Conservation (phyloP, 176 grass and related monocot genomes). For the Triticum monococcum region DNA sequence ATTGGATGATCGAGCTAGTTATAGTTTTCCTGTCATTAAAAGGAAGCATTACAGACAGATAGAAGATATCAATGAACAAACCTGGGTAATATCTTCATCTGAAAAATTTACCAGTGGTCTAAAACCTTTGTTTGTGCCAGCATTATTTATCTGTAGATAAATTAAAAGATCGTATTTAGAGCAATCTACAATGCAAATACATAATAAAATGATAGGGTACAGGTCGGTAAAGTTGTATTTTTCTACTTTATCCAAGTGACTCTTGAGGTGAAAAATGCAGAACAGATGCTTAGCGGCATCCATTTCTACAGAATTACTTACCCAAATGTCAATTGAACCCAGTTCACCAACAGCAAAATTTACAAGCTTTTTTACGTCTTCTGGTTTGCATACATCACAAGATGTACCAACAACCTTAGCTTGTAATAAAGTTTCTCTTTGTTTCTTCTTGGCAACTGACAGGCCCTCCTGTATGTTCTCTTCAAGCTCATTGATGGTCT, state of each 20-base stretch:
- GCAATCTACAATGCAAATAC: neutral
- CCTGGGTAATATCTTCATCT: conserved; percentile 96
- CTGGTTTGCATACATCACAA: conserved; percentile 96
- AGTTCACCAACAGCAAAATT: conserved; percentile 73
- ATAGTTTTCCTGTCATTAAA: neutral
- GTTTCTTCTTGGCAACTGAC: conserved; percentile 73
- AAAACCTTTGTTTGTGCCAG: conserved; percentile 98
- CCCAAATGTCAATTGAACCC: conserved; percentile 97
- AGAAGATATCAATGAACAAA: conserved; percentile 29
- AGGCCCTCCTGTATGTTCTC: conserved; percentile 75
- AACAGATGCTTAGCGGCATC: neutral
- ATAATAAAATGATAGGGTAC: conserved; percentile 2
- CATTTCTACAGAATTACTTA: conserved; percentile 38
- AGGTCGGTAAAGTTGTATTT: neutral
- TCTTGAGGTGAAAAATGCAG: neutral
- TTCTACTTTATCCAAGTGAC: neutral
- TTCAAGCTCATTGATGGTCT: conserved; percentile 84
- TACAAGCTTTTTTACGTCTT: conserved; percentile 83
- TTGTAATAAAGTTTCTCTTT: conserved; percentile 59
- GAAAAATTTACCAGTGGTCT: conserved; percentile 87
- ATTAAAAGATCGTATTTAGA: conserved; percentile 29
- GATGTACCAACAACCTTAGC: conserved; percentile 84
- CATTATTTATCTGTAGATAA: conserved; percentile 94
- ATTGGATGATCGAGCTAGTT: neutral
- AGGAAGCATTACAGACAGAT: neutral